Evolutionary conservation across 2,329 filamentous ascomycete species (phyloP).

Genomic region (Colletotrichum eremochloae): DNA sequence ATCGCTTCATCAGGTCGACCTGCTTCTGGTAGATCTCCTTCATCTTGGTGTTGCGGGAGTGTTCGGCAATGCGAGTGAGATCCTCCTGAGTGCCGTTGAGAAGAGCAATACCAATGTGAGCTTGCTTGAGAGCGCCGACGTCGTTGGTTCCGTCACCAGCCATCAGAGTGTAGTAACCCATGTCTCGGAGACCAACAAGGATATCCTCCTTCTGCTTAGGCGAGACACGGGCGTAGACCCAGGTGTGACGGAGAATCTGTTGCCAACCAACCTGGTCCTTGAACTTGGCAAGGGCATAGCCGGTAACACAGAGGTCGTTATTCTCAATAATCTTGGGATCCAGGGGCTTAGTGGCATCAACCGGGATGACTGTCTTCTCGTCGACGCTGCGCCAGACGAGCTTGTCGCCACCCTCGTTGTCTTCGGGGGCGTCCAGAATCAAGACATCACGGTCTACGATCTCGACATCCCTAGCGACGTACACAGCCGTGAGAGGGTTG

Average conservation of each 20-base stretch:
- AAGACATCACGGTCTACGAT: conserved; percentile 96
- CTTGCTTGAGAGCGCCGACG: conserved; percentile 96
- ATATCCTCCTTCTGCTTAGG: conserved; percentile 99
- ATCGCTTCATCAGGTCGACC: conserved; percentile 88
- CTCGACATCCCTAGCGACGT: conserved; percentile 95
- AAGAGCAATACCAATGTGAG: conserved; percentile 95
- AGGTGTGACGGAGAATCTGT: conserved; percentile 86
- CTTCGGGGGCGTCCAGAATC: conserved; percentile 94
- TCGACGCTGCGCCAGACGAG: conserved; percentile 96
- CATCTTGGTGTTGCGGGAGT: conserved; percentile 95
- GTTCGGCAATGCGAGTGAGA: conserved; percentile 90
- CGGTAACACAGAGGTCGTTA: conserved; percentile 96
- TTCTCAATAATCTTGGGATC: conserved; percentile 83
- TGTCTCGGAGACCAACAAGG: conserved; percentile 93
- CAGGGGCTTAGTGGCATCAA: conserved; percentile 85
- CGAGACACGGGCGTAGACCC: conserved; percentile 98
- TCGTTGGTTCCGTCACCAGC: conserved; percentile 99
- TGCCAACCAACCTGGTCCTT: conserved; percentile 82
- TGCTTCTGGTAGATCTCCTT: conserved; percentile 99
- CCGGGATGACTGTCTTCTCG: conserved; percentile 86
- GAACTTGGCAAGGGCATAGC: conserved; percentile 92
- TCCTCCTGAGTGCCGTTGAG: conserved; percentile 96
- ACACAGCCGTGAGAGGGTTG: conserved; percentile 95
- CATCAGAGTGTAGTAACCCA: conserved; percentile 98
- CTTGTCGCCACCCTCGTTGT: conserved; percentile 83